Evolutionary conservation across 2,329 filamentous ascomycete species (phyloP).

Genomic region (Exophiala xenobiotica): DNA sequence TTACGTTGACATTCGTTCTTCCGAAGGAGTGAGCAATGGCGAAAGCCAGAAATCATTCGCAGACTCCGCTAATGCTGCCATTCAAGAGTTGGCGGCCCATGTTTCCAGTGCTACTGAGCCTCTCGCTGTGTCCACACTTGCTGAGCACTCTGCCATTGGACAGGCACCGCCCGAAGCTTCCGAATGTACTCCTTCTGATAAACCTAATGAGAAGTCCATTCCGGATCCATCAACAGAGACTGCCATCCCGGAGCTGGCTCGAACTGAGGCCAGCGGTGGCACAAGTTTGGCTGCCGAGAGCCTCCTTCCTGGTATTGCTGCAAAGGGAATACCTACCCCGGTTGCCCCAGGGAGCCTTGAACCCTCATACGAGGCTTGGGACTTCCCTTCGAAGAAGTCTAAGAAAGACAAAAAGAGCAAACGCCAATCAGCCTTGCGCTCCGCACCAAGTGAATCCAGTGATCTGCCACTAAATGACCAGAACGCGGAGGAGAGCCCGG

Average conservation of each 20-base stretch:
- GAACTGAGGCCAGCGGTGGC: too few relatives aligned
- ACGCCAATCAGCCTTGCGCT: background rate
- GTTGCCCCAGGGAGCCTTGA: background rate
- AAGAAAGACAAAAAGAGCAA: slow-evolving; percentile 29
- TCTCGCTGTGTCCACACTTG: too few relatives aligned
- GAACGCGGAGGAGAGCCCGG: background rate
- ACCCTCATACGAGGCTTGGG: slow-evolving; percentile 3
- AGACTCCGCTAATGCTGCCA: background rate
- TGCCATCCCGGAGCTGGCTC: too few relatives aligned
- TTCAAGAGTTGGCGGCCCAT: too few relatives aligned
- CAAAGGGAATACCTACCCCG: background rate
- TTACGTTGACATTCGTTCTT: background rate
- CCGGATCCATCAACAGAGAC: too few relatives aligned
- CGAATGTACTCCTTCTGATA: too few relatives aligned
- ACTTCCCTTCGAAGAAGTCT: slow-evolving; percentile 21
- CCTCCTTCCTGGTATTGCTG: too few relatives aligned
- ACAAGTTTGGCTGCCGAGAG: too few relatives aligned
- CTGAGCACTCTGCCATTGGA: too few relatives aligned
- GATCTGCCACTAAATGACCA: slow-evolving; percentile 3
- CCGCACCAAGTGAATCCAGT: slow-evolving; percentile 34
- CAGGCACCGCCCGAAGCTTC: too few relatives aligned
- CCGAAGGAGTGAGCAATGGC: background rate
- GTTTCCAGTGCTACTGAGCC: too few relatives aligned
- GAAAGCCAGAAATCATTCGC: background rate
- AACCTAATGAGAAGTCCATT: too few relatives aligned